Conservation (phyloP, 78 protist genomes). For the Planoprotostelium fungivorum region DNA sequence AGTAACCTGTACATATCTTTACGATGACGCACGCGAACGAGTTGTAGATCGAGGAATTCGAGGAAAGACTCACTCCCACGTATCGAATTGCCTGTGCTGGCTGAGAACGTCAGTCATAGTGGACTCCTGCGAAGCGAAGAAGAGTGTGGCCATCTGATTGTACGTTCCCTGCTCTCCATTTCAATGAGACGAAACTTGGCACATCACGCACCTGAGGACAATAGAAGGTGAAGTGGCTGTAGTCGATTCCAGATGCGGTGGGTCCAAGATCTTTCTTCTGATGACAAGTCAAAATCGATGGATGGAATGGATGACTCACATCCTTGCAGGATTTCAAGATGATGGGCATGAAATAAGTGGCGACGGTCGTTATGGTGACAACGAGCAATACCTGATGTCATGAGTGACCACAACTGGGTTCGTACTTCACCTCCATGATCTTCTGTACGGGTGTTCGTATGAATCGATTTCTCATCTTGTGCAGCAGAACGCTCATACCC, state of each 20-base stretch:
- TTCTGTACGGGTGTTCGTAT: background rate
- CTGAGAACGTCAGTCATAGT: constrained; percentile 3
- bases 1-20: background rate
- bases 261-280: too few relatives aligned
- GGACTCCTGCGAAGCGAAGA: constrained; percentile 21
- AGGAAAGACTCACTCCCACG: background rate
- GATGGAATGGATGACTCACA: too few relatives aligned
- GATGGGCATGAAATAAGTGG: background rate
- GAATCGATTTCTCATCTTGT: background rate
- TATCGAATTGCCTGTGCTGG: background rate
- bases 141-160: constrained; percentile 42
- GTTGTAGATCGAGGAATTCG: background rate
- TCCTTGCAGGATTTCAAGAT: background rate
- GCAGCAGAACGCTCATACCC: background rate
- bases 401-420: background rate
- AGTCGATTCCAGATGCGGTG: too few relatives aligned
- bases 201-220: background rate
- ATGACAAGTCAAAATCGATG: too few relatives aligned
- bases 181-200: background rate
- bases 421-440: background rate
- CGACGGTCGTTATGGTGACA: background rate
- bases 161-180: background rate
- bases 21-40: too few relatives aligned
- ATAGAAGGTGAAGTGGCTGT: constrained; percentile 4
- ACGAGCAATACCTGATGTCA: constrained; percentile 4